Percentiles rank a stretch among this genome's conserved stretches.
Evolutionary conservation across 768 basidiomycete species (phyloP).

Genomic region (Collybia mongolica): DNA sequence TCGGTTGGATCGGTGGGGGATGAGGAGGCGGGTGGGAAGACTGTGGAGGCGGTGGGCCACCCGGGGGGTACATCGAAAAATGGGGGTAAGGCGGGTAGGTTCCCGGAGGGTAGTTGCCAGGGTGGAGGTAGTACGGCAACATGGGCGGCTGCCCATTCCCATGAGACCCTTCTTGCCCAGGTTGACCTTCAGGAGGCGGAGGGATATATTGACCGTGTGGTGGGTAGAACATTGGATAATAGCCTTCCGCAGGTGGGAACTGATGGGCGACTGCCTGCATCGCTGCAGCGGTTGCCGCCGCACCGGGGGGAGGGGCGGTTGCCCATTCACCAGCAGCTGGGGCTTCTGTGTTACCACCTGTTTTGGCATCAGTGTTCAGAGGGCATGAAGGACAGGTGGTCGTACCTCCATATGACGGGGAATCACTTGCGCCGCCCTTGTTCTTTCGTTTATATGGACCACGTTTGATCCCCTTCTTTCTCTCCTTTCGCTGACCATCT

Average conservation of each 20-base stretch:
- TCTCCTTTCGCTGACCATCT: conserved; percentile 91
- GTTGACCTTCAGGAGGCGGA: conserved; percentile 31
- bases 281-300: conserved; percentile 17
- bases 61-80: conserved; percentile 27
- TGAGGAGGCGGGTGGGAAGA: conserved; percentile 14
- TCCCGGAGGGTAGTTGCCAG: conserved; percentile 29
- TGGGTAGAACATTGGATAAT: conserved; percentile 35
- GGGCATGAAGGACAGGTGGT: neutral
- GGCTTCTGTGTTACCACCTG: conserved; percentile 5
- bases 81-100: conserved; percentile 34
- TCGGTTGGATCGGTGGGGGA: conserved; percentile 13
- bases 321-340: conserved; percentile 26
- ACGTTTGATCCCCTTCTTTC: conserved; percentile 87
- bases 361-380: neutral
- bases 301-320: neutral
- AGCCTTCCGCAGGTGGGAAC: conserved; percentile 31
- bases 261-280: conserved; percentile 30
- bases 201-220: conserved; percentile 30
- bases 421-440: conserved; percentile 23
- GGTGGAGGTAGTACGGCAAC: conserved; percentile 38
- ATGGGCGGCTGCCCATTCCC: conserved; percentile 33
- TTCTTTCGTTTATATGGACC: conserved; percentile 78
- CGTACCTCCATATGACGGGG: conserved; percentile 5
- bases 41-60: conserved; percentile 15
- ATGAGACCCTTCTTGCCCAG: conserved; percentile 17